Evolutionary conservation across 345 rosid genomes (phyloP).

Genomic region (Luvunga scandens): DNA sequence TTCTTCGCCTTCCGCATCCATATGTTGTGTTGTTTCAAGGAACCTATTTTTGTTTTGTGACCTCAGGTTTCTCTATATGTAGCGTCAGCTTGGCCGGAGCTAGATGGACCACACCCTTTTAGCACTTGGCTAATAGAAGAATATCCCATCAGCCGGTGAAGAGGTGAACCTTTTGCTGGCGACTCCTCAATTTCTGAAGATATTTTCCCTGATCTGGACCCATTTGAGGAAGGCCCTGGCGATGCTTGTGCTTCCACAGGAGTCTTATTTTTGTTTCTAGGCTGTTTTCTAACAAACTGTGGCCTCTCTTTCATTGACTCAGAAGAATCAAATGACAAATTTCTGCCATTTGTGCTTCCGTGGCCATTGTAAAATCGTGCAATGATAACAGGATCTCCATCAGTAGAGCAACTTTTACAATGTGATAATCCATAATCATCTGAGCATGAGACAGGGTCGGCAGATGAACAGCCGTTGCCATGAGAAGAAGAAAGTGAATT

Average conservation of each 20-base stretch:
- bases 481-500: constrained; percentile 18
- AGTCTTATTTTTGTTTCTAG: constrained; percentile 22
- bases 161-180: constrained; percentile 51
- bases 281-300: constrained; percentile 21
- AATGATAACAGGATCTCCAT: constrained; percentile 27
- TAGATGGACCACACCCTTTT: constrained; percentile 23
- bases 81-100: constrained; percentile 14
- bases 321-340: constrained; percentile 10
- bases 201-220: constrained; percentile 25
- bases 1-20: too few species aligned
- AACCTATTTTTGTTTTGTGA: neutral
- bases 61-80: neutral
- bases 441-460: constrained; percentile 32
- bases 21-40: too few species aligned
- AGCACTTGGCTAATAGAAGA: constrained; percentile 63
- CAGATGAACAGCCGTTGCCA: constrained; percentile 15
- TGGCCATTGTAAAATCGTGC: constrained; percentile 18
- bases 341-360: constrained; percentile 10
- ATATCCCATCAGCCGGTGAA: constrained; percentile 88
- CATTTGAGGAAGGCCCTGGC: constrained; percentile 28
- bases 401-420: constrained; percentile 27
- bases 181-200: constrained; percentile 43
- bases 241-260: constrained; percentile 29
- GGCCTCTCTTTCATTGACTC: constrained; percentile 31
- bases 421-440: constrained; percentile 34